Evolutionary conservation across 306 rosid species (phyloP).

Genomic region (Vicia villosa): DNA sequence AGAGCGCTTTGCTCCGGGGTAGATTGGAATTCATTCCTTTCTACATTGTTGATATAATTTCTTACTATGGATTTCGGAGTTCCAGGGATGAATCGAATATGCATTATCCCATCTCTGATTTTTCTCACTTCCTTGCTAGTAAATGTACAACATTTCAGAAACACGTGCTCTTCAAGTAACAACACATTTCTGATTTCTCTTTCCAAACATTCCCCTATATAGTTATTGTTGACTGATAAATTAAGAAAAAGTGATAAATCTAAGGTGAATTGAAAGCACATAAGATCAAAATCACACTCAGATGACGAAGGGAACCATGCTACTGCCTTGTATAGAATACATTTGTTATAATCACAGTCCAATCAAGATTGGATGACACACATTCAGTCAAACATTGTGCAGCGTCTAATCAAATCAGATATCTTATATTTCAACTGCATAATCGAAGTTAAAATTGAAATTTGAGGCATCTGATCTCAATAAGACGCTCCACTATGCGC

Average conservation of each 20-base stretch:
- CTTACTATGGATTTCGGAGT: no score
- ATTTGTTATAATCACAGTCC: neutral
- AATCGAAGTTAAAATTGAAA: neutral
- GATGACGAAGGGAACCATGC: neutral
- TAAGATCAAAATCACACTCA: neutral
- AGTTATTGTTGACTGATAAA: neutral
- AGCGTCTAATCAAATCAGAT: neutral
- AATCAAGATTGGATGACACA: neutral
- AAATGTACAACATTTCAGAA: no score
- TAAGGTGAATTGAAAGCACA: neutral
- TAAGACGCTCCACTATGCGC: neutral
- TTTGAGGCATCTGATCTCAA: neutral
- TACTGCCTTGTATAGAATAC: neutral
- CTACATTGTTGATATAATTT: no score
- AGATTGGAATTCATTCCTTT: no score
- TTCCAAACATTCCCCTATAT: neutral
- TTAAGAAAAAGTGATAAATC: neutral
- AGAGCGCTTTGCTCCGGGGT: no score
- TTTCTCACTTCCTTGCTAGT: no score
- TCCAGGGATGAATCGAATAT: neutral
- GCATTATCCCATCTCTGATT: neutral
- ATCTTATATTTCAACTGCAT: neutral
- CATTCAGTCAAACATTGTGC: neutral
- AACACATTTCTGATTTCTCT: neutral
- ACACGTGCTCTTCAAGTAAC: neutral